Percentiles rank a stretch among this genome's conserved stretches.
phyloP scores from a whole-genome alignment of 2,329 filamentous ascomycete genomes.

The Verruconis gallopava region DNA sequence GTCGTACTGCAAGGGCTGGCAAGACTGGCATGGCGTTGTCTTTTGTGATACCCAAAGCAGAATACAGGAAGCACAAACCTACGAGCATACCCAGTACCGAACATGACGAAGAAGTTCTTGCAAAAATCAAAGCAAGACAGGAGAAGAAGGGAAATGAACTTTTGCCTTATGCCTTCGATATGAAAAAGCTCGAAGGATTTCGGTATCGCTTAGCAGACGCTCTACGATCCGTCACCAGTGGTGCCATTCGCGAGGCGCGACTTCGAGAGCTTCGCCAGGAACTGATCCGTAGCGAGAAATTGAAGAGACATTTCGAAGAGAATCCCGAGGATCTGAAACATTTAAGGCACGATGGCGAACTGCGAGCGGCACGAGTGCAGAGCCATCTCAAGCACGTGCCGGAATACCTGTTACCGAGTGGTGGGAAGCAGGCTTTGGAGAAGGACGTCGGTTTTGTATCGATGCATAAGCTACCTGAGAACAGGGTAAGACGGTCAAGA shows the following conservation, averaged over 20 bases:
- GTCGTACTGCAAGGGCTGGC: conserved; percentile 80
- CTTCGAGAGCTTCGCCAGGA: conserved; percentile 80
- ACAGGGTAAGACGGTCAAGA: conserved; percentile 30
- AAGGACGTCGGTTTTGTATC: conserved; percentile 67
- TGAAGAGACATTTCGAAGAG: conserved; percentile 93
- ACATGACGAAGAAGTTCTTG: conserved; percentile 73
- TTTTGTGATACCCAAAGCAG: conserved; percentile 72
- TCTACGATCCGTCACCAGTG: conserved; percentile 74
- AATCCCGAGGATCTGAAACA: conserved; percentile 83
- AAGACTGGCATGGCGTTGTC: conserved; percentile 92
- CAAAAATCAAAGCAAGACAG: conserved; percentile 69
- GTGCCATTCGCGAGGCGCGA: conserved; percentile 80
- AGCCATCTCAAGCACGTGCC: conserved; percentile 88
- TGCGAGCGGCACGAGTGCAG: conserved; percentile 71
- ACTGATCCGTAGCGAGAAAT: conserved; percentile 82
- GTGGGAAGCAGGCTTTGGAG: conserved; percentile 54
- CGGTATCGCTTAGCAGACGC: conserved; percentile 91
- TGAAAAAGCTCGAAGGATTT: conserved; percentile 86
- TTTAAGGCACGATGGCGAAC: conserved; percentile 78
- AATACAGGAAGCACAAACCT: conserved; percentile 80
- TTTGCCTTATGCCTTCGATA: conserved; percentile 87
- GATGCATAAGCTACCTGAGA: conserved; percentile 36
- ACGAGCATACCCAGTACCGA: conserved; percentile 64
- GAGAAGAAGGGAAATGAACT: conserved; percentile 65
- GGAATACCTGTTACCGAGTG: conserved; percentile 72